These are phyloP conservation scores for Naganishia vishniacii DNA, from an alignment of 768 basidiomycete genomes.

Conservation along the genomic window DNA sequence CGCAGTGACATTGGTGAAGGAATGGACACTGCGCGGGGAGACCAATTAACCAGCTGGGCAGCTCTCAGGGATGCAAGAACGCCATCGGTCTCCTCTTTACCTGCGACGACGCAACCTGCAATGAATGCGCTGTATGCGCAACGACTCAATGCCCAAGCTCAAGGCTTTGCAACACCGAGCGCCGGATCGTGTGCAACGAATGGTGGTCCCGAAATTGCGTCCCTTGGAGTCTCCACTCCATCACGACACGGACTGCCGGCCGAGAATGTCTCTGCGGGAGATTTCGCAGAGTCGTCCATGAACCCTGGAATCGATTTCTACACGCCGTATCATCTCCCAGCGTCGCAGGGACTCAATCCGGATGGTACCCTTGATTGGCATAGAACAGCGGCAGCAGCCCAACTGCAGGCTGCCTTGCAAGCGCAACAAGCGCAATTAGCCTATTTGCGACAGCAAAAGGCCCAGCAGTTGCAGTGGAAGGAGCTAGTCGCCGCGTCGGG, in stretches of 20 bases:
- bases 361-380: conserved; percentile 26
- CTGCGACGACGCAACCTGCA: neutral
- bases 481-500: conserved; percentile 20
- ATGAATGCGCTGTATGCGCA: conserved; percentile 4
- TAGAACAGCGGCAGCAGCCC: conserved; percentile 19
- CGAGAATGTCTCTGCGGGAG: conserved; percentile 11
- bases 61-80: conserved; percentile 2
- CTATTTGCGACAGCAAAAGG: conserved; percentile 22
- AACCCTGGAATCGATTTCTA: conserved; percentile 16
- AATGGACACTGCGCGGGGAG: neutral
- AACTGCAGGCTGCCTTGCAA: conserved; percentile 24
- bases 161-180: neutral
- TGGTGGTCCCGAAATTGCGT: neutral
- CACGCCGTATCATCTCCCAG: conserved; percentile 18
- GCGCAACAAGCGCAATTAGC: conserved; percentile 28
- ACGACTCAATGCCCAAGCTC: conserved; percentile 1
- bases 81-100: neutral
- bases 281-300: neutral
- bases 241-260: conserved; percentile 7
- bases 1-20: conserved; percentile 14
- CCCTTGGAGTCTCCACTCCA: neutral
- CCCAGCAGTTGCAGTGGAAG: conserved; percentile 25
- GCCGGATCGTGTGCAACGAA: neutral
- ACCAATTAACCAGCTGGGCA: conserved; percentile 16
- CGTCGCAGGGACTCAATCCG: conserved; percentile 11